phyloP scores from a whole-genome alignment of 2,329 filamentous ascomycete genomes.

The Xylogone sp. region DNA sequence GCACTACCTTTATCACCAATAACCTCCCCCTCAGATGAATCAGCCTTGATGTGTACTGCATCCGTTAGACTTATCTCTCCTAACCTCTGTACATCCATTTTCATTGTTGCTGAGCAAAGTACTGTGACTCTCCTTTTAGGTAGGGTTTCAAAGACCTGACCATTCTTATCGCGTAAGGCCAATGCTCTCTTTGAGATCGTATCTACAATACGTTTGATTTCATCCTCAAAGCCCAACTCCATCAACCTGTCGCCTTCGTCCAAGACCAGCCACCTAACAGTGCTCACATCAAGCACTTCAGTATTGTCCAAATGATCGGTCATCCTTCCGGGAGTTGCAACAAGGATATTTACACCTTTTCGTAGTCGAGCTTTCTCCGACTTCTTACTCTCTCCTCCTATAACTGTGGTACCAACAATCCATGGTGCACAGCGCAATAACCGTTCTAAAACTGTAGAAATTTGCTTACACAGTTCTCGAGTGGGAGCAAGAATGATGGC shows the following conservation, averaged over 20 bases:
- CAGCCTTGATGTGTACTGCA: constrained; percentile 78
- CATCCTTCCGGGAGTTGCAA: constrained; percentile 88
- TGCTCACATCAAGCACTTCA: constrained; percentile 80
- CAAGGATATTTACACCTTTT: constrained; percentile 92
- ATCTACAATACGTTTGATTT: constrained; percentile 81
- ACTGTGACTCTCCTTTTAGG: constrained; percentile 78
- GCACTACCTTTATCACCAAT: constrained; percentile 44
- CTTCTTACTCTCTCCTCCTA: constrained; percentile 65
- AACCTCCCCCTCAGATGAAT: constrained; percentile 45
- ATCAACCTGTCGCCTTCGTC: constrained; percentile 98
- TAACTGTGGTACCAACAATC: constrained; percentile 86
- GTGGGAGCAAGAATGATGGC: constrained; percentile 93
- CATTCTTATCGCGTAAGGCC: constrained; percentile 55
- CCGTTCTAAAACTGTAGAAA: constrained; percentile 79
- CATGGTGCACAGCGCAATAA: constrained; percentile 86
- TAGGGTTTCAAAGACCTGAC: constrained; percentile 55
- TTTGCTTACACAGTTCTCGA: constrained; percentile 91
- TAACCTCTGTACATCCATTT: constrained; percentile 91
- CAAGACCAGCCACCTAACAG: constrained; percentile 87
- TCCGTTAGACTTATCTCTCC: constrained; percentile 95
- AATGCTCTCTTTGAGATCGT: constrained; percentile 66
- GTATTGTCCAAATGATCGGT: constrained; percentile 93
- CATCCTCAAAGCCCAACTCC: constrained; percentile 96
- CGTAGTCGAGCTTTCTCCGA: constrained; percentile 89
- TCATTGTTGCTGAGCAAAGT: constrained; percentile 95